These are phyloP conservation scores for Mrakia frigida DNA, from an alignment of 768 basidiomycete species.

Conservation along the genomic window DNA sequence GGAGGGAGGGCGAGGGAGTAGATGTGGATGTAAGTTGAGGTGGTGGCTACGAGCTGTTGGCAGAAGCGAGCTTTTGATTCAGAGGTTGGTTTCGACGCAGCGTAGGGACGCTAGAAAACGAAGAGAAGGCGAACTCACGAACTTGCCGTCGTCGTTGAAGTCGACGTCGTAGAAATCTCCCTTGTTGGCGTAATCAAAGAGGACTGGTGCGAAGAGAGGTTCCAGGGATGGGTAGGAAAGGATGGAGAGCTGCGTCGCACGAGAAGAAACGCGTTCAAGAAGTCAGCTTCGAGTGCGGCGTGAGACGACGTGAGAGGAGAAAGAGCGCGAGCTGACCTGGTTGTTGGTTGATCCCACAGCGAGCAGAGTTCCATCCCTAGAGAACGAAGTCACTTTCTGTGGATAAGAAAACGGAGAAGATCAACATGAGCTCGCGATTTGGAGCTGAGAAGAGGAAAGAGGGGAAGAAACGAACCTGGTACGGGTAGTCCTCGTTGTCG, in stretches of 20 bases:
- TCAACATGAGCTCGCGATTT: neutral
- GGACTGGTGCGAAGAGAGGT: slow-evolving; percentile 47
- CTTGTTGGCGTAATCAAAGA: slow-evolving; percentile 48
- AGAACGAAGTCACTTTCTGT: slow-evolving; percentile 83
- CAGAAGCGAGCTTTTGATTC: neutral
- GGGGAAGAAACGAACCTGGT: slow-evolving; percentile 57
- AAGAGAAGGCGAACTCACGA: slow-evolving; percentile 46
- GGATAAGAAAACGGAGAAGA: neutral
- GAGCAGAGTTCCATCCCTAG: slow-evolving; percentile 60
- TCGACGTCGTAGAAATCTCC: slow-evolving; percentile 84
- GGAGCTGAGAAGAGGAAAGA: neutral
- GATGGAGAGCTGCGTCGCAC: slow-evolving; percentile 54
- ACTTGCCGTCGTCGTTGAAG: slow-evolving; percentile 57
- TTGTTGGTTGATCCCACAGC: slow-evolving; percentile 65
- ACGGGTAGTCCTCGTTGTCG: slow-evolving; percentile 57
- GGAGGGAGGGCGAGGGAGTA: slow-evolving; percentile 35
- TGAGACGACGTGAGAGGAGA: slow-evolving; percentile 8
- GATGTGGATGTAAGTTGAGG: slow-evolving; percentile 36
- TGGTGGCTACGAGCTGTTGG: slow-evolving; percentile 40
- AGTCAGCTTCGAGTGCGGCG: neutral
- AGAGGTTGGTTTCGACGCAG: too few species aligned
- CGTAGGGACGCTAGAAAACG: too few species aligned
- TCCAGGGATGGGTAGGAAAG: slow-evolving; percentile 59
- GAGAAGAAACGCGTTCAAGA: slow-evolving; percentile 14
- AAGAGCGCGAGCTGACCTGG: slow-evolving; percentile 54